phyloP scores from a whole-genome alignment of 345 rosid species.

The Syzygium jambos region DNA sequence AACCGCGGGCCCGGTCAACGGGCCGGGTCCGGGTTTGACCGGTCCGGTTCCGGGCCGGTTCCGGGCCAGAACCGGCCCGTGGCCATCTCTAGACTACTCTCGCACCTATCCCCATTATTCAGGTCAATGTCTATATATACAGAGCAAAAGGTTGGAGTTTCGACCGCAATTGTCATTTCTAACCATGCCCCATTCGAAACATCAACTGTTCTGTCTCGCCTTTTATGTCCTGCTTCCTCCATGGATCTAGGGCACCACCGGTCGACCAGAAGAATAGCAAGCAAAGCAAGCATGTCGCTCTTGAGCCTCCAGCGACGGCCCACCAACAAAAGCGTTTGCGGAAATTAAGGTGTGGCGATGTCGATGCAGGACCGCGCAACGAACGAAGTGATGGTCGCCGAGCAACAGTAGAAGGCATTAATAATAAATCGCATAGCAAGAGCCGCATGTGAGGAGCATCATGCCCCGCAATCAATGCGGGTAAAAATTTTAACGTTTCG shows the following conservation, averaged over 20 bases:
- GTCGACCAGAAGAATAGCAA: background rate
- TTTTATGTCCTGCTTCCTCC: background rate
- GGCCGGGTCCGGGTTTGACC: no score
- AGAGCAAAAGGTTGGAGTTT: background rate
- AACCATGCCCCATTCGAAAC: background rate
- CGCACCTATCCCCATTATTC: no score
- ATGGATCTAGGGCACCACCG: background rate
- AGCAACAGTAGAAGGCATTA: background rate
- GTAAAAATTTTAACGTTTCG: background rate
- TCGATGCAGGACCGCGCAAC: background rate
- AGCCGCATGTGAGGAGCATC: background rate
- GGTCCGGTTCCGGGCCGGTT: no score
- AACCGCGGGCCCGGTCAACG: no score
- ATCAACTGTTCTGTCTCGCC: background rate
- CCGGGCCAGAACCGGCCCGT: no score
- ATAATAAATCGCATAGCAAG: background rate
- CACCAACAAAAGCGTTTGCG: background rate
- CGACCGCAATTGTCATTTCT: background rate
- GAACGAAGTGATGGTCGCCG: background rate
- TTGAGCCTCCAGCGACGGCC: background rate
- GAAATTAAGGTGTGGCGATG: background rate
- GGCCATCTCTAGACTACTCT: no score
- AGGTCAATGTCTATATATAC: background rate
- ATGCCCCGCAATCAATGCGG: background rate
- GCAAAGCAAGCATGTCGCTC: background rate